These are phyloP conservation scores for Aegilops speltoides DNA, from an alignment of 176 grass and related monocot species.

Conservation along the genomic window DNA sequence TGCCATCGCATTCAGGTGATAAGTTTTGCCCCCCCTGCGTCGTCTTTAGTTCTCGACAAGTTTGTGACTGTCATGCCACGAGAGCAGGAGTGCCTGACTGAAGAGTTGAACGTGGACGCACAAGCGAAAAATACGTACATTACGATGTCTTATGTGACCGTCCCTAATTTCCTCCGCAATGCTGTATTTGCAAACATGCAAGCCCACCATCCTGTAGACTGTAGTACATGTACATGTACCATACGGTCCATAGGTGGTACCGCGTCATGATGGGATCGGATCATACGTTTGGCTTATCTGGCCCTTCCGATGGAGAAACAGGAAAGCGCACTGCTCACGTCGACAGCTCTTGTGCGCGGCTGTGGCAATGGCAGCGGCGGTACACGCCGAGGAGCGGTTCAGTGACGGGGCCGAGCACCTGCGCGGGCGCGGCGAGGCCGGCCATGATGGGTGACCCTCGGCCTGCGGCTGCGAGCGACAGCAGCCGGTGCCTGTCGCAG, in stretches of 20 bases:
- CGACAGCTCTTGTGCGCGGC: background rate
- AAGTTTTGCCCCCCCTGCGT: background rate
- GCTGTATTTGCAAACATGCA: no score
- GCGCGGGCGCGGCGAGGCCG: slow-evolving; percentile 20
- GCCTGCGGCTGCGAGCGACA: slow-evolving; percentile 2
- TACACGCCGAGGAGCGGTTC: background rate
- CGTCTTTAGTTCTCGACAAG: background rate
- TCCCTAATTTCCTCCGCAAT: no score
- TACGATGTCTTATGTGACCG: background rate
- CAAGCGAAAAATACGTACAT: no score
- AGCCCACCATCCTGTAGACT: no score
- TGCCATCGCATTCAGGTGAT: background rate
- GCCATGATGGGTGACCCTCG: slow-evolving; percentile 30
- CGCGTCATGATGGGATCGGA: background rate
- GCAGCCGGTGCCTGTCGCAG: slow-evolving; percentile 23
- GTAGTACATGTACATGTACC: no score
- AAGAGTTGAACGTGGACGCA: background rate
- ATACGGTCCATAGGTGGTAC: no score
- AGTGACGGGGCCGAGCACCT: background rate
- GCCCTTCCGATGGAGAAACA: background rate
- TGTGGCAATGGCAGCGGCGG: background rate
- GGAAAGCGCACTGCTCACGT: background rate
- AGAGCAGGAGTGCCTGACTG: background rate
- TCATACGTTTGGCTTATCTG: background rate
- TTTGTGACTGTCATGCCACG: background rate